Evolutionary conservation across 805 yeast species (phyloP).

Genomic region (Kodamaea nitidulidarum): DNA sequence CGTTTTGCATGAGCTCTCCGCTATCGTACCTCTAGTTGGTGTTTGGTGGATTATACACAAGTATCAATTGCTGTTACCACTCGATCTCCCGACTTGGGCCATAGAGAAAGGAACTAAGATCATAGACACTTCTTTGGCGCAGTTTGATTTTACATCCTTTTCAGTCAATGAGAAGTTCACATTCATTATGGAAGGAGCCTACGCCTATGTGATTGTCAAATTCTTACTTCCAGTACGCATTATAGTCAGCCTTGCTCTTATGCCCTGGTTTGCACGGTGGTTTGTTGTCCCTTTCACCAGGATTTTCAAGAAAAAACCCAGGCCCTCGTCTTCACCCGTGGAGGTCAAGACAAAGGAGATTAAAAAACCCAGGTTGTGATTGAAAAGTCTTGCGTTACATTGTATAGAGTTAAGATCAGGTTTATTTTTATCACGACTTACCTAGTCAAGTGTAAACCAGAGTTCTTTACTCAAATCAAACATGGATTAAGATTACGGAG

Average conservation of each 20-base stretch:
- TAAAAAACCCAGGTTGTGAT: slow-evolving; percentile 33
- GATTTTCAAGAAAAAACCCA: slow-evolving; percentile 15
- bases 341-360: slow-evolving; percentile 20
- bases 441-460: no score
- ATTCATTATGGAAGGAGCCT: slow-evolving; percentile 66
- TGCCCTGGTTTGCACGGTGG: slow-evolving; percentile 56
- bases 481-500: no score
- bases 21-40: slow-evolving; percentile 64
- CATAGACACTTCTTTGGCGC: slow-evolving; percentile 49
- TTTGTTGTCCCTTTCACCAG: slow-evolving; percentile 45
- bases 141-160: slow-evolving; percentile 28
- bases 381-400: background rate
- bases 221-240: slow-evolving; percentile 52
- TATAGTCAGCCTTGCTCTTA: slow-evolving; percentile 44
- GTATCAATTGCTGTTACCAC: slow-evolving; percentile 46
- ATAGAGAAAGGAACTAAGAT: slow-evolving; percentile 55
- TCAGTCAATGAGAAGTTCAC: slow-evolving; percentile 50
- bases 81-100: slow-evolving; percentile 57
- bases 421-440: no score
- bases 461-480: no score
- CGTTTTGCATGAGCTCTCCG: slow-evolving; percentile 70
- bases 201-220: slow-evolving; percentile 69
- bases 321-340: background rate
- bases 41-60: slow-evolving; percentile 65
- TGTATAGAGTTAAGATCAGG: no score